Percentiles rank a stretch among this genome's conserved stretches.
These are phyloP conservation scores for Arthrobotrys musiformis DNA, from an alignment of 2,329 filamentous ascomycete genomes.

Conservation along the genomic window DNA sequence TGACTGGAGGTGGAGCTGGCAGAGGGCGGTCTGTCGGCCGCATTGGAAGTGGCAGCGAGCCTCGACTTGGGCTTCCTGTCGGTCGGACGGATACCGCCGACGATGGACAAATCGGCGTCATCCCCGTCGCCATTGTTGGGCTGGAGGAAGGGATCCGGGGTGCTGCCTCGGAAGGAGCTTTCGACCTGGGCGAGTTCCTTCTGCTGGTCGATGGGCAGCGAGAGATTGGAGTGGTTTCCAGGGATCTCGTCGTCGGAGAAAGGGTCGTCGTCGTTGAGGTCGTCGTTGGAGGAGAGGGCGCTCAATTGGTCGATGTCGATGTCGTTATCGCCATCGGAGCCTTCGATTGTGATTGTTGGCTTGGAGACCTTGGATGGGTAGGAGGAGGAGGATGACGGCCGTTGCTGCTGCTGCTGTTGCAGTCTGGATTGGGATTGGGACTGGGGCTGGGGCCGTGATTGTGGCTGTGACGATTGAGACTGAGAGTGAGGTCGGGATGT, in stretches of 20 bases:
- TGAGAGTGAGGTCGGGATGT: conserved; percentile 27
- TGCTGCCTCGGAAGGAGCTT: conserved; percentile 47
- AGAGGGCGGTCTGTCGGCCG: conserved; percentile 7
- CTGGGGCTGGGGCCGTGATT: neutral
- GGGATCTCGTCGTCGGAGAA: conserved; percentile 33
- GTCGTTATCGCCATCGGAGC: conserved; percentile 26
- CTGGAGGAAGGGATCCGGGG: conserved; percentile 45
- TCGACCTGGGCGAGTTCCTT: conserved; percentile 51
- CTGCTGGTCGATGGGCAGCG: conserved; percentile 48
- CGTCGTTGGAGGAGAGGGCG: conserved; percentile 20
- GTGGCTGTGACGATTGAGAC: conserved; percentile 2
- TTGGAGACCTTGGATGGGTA: conserved; percentile 18
- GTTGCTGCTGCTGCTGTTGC: neutral
- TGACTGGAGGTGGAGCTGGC: neutral
- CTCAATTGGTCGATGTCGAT: conserved; percentile 42
- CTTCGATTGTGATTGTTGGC: conserved; percentile 6
- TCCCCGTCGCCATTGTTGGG: conserved; percentile 22
- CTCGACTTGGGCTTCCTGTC: conserved; percentile 26
- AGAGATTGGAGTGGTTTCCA: conserved; percentile 43
- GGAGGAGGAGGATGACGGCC: neutral
- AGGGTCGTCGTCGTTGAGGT: conserved; percentile 19
- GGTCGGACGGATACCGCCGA: conserved; percentile 46
- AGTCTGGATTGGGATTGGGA: neutral
- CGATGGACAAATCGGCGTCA: conserved; percentile 51
- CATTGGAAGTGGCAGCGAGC: neutral